phyloP scores from a whole-genome alignment of 2,329 filamentous ascomycete genomes.

The Phyllosticta citribraziliensis region DNA sequence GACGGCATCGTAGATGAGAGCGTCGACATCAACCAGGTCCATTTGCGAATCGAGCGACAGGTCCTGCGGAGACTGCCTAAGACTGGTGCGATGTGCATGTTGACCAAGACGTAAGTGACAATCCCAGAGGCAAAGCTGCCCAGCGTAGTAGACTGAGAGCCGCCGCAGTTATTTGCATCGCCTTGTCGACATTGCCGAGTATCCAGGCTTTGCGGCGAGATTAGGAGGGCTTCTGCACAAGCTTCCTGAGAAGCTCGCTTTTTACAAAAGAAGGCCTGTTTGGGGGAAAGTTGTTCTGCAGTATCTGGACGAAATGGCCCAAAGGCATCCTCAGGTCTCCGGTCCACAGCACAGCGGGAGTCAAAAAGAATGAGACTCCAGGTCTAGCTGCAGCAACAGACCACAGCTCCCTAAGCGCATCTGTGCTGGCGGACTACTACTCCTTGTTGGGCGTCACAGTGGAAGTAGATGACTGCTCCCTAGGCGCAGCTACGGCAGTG shows the following conservation, averaged over 20 bases:
- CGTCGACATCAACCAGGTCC: conserved; percentile 5
- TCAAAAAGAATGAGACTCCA: too few species aligned
- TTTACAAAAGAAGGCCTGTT: conserved; percentile 6
- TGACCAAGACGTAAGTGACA: conserved; percentile 5
- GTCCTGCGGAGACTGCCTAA: background rate
- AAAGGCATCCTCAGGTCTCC: background rate
- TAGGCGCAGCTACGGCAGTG: background rate
- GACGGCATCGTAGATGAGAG: background rate
- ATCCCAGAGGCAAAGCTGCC: background rate
- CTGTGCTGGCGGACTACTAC: too few species aligned
- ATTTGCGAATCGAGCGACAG: conserved; percentile 5
- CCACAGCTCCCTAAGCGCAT: too few species aligned
- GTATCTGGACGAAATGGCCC: conserved; percentile 7
- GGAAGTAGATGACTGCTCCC: background rate
- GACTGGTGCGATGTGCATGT: conserved; percentile 7
- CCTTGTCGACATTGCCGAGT: conserved; percentile 4
- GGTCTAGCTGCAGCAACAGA: too few species aligned
- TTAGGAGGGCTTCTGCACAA: conserved; percentile 6
- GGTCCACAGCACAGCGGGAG: background rate
- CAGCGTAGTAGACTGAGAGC: background rate
- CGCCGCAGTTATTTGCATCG: conserved; percentile 1
- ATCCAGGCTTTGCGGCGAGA: conserved; percentile 3
- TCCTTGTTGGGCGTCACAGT: too few species aligned
- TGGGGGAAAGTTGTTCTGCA: conserved; percentile 4
- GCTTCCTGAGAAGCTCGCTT: conserved; percentile 5